phyloP scores from a whole-genome alignment of 2,329 filamentous ascomycete species.

The Fonsecaea pedrosoi region DNA sequence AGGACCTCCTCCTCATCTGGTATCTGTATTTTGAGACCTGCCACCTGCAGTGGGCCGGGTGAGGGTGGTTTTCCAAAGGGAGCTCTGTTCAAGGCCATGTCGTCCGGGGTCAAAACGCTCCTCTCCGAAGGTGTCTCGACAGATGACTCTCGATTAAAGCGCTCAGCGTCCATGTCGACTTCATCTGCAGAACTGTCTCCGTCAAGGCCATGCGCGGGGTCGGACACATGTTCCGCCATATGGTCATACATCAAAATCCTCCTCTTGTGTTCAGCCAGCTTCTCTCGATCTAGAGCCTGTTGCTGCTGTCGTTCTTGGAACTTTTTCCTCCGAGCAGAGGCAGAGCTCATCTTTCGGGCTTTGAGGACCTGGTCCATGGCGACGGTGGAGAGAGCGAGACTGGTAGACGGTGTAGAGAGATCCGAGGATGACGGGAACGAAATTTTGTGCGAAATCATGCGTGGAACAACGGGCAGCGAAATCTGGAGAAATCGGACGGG shows the following conservation, averaged over 20 bases:
- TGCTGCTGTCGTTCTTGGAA: constrained; percentile 35
- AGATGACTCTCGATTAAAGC: constrained; percentile 32
- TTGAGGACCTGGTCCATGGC: constrained; percentile 37
- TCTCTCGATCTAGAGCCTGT: constrained; percentile 25
- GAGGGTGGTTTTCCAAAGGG: constrained; percentile 17
- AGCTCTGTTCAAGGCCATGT: constrained; percentile 14
- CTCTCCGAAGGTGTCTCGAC: constrained; percentile 33
- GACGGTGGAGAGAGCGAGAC: background rate
- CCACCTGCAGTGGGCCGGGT: background rate
- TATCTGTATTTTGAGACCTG: constrained; percentile 31
- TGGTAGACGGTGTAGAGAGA: constrained; percentile 11
- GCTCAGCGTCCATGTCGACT: constrained; percentile 13
- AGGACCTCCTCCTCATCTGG: constrained; percentile 24
- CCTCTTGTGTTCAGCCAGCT: constrained; percentile 27
- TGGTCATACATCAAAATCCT: constrained; percentile 27
- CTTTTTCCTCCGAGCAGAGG: constrained; percentile 34
- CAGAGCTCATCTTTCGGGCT: constrained; percentile 33
- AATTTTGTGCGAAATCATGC: constrained; percentile 13
- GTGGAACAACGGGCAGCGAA: constrained; percentile 16
- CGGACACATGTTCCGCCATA: constrained; percentile 15
- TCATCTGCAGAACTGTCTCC: constrained; percentile 10
- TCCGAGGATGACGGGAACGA: constrained; percentile 13
- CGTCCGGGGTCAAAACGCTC: constrained; percentile 31
- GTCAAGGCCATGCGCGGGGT: constrained; percentile 7
- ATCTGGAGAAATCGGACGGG: constrained; percentile 16